phyloP scores from a whole-genome alignment of 2,329 filamentous ascomycete genomes.

The Monosporascus sp. region DNA sequence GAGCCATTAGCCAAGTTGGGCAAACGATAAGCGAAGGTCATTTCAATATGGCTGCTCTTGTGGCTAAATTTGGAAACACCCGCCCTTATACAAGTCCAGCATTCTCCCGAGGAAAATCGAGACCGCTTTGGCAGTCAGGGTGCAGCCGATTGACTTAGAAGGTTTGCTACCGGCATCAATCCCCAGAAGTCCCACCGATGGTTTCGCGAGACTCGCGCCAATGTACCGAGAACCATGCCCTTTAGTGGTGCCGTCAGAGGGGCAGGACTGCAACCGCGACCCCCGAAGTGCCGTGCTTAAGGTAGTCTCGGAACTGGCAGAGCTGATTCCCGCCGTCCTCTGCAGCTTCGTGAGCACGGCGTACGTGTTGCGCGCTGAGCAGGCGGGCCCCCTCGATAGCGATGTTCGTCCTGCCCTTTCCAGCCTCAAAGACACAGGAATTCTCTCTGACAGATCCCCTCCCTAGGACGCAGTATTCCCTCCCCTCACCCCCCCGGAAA shows the following conservation, averaged over 20 bases:
- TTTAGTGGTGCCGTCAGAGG: background rate
- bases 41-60: background rate
- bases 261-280: slow-evolving; percentile 1
- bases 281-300: slow-evolving; percentile 1
- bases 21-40: background rate
- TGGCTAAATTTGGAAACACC: background rate
- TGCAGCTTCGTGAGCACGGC: slow-evolving; percentile 18
- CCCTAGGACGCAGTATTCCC: too few species aligned
- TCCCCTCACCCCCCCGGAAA: too few species aligned
- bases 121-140: too few species aligned
- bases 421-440: background rate
- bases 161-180: too few species aligned
- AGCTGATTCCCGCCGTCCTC: slow-evolving; percentile 14
- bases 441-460: background rate
- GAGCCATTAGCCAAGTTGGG: background rate
- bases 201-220: background rate
- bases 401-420: background rate
- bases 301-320: slow-evolving; percentile 11
- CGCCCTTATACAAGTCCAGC: background rate
- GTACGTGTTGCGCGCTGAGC: slow-evolving; percentile 7
- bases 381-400: background rate
- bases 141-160: too few species aligned
- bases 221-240: background rate
- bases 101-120: too few species aligned
- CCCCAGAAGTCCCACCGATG: background rate